Base-by-base conservation (phyloP, 331 rosid species). In the Erythrophleum ivorense region DNA sequence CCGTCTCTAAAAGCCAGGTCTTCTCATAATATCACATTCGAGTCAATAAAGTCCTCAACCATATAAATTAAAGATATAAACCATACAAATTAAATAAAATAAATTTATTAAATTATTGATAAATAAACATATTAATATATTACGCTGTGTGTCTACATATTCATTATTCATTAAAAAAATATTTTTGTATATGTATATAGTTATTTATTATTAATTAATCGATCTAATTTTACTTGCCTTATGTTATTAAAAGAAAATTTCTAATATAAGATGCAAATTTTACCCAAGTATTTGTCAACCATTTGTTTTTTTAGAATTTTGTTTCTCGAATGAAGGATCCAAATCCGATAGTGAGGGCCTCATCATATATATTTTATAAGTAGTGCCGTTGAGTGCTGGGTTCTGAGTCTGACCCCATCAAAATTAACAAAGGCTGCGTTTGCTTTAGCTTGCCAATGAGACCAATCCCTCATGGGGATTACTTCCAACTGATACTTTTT, bases 281-380 rank as follows among this genome's bases (percentile, higher is more conserved):
- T 5, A 33, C 41, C 68, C 34, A 12, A 13, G 33, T 12, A 5
- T 6, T 29, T 11, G 67, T 31, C 68, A 62, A 62, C 15, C 3
- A 33, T 13, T 41, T 12, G 9, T 60, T 43, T 43, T 41, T 6
- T 38, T 38, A 24, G 29, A 24, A 24, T 24, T 24, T 24, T 24
- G 29, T 24, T 24, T 24, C 29, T 24, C 29, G 29, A 24, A 24
- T 24, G 29, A 24, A 24, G 29, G 29, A 24, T 24, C 29, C 29
- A 24, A 24, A 24, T 50, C 71, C 33, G 48, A 58, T 49, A 12
- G 60, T 78, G 80, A 78, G 29, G 18, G 74, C 71, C 50, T 36
- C 2, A 48, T 43, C 5, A 48, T 9, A 9, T 15, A 50, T 12
- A 38, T 38, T 38, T 15, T 2, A 50, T 40, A 12, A 38, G 8